These are phyloP conservation scores for Sequoia sempervirens DNA, from an alignment of 75 land plant genomes.

Conservation along the genomic window DNA sequence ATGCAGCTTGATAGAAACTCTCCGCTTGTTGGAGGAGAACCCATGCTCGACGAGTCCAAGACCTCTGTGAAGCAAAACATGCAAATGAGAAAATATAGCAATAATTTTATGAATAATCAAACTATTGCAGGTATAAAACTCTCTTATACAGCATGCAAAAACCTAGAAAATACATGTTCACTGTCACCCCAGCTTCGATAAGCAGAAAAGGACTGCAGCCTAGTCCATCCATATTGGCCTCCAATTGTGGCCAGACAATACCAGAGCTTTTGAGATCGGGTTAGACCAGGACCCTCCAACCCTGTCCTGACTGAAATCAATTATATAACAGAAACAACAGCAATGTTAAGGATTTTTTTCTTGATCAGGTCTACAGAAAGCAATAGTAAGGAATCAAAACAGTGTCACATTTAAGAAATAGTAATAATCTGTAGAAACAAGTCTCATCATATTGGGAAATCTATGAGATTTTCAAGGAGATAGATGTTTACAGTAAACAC, in stretches of 20 bases:
- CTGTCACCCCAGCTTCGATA: constrained; percentile 96
- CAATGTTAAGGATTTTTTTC: background rate
- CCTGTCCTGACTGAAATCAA: constrained; percentile 80
- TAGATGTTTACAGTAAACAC: background rate
- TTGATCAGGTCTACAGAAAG: background rate
- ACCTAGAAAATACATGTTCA: constrained; percentile 54
- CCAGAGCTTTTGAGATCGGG: constrained; percentile 71
- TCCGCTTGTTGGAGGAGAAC: constrained; percentile 65
- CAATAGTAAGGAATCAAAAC: background rate
- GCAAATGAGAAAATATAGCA: background rate
- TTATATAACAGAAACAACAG: background rate
- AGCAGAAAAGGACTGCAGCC: constrained; percentile 89
- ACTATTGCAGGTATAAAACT: background rate
- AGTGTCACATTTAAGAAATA: background rate
- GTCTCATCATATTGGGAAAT: background rate
- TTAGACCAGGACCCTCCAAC: constrained; percentile 90
- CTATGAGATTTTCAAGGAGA: background rate
- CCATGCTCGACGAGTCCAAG: constrained; percentile 75
- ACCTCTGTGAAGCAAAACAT: constrained; percentile 37
- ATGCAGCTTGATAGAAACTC: constrained; percentile 75
- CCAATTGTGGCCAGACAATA: constrained; percentile 81
- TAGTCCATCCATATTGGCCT: constrained; percentile 87
- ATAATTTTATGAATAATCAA: background rate
- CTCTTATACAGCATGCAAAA: background rate
- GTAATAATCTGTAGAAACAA: background rate